These are phyloP conservation scores for Debaryomycetaceae sp. DNA, from an alignment of 1,139 yeast genomes.

Conservation along the genomic window DNA sequence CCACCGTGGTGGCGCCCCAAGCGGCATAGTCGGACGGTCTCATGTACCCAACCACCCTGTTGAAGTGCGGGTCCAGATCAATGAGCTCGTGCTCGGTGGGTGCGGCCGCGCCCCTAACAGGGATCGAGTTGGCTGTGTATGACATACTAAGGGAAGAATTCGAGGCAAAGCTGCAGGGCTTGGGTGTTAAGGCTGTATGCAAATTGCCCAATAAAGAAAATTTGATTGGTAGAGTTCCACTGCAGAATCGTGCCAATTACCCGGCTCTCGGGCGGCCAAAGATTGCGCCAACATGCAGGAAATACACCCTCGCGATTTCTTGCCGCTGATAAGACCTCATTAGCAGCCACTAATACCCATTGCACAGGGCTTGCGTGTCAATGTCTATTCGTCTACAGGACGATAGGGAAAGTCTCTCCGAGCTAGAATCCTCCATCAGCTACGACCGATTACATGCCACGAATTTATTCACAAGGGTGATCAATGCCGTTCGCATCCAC, in stretches of 20 bases:
- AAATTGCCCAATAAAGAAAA: neutral
- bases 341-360: too few species aligned
- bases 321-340: neutral
- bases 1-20: constrained; percentile 66
- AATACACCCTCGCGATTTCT: too few species aligned
- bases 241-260: neutral
- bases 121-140: constrained; percentile 36
- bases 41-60: constrained; percentile 68
- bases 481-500: constrained; percentile 33
- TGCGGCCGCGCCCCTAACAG: constrained; percentile 42
- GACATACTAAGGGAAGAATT: constrained; percentile 30
- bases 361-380: neutral
- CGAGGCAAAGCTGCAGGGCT: too few species aligned
- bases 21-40: constrained; percentile 61
- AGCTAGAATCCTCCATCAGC: constrained; percentile 6
- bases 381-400: constrained; percentile 24
- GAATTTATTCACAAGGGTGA: constrained; percentile 18
- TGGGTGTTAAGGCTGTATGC: neutral
- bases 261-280: too few species aligned
- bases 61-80: constrained; percentile 77
- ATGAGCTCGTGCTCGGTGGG: constrained; percentile 50
- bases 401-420: constrained; percentile 10
- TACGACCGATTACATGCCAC: constrained; percentile 7
- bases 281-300: too few species aligned
- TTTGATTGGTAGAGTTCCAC: constrained; percentile 1